Conservation (phyloP, 2,329 filamentous ascomycete genomes). For the Fusarium gaditjirri region DNA sequence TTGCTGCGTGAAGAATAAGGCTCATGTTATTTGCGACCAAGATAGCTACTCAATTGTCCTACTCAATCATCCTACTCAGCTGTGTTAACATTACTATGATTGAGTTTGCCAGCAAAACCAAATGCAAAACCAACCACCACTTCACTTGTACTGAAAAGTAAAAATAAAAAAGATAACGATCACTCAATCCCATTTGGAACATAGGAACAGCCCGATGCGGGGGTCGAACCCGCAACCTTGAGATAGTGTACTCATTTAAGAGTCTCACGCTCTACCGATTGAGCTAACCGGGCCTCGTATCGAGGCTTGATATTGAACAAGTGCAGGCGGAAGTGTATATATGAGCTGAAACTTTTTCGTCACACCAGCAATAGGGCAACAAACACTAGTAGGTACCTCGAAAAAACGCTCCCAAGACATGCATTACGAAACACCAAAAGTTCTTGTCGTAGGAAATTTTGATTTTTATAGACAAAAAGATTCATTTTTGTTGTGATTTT, state of each 20-base stretch:
- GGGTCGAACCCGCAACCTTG: constrained; percentile 67
- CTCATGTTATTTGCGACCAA: not conserved
- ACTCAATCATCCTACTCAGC: too few species aligned
- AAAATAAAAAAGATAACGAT: not conserved
- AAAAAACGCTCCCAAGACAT: not conserved
- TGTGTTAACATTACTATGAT: not conserved
- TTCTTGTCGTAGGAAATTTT: not conserved
- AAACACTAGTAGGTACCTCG: too few species aligned
- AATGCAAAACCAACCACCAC: not conserved
- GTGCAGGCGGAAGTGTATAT: accelerated
- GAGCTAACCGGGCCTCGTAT: constrained; percentile 51
- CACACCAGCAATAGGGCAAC: too few species aligned
- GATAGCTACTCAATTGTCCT: not conserved
- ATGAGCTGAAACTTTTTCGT: accelerated
- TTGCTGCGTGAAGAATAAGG: not conserved
- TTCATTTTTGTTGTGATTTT: constrained; percentile 26
- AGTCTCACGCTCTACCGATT: constrained; percentile 76
- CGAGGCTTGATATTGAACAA: not conserved
- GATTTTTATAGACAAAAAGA: not conserved
- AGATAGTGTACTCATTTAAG: constrained; percentile 60
- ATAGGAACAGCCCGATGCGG: constrained; percentile 51
- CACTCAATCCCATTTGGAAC: constrained; percentile 18
- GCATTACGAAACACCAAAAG: not conserved
- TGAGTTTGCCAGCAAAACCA: not conserved
- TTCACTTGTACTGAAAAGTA: accelerated